Evolutionary conservation across 768 basidiomycete genomes (phyloP), one percentile per base, ranked within the genome.

Genomic region (Arthromyces matolae): DNA sequence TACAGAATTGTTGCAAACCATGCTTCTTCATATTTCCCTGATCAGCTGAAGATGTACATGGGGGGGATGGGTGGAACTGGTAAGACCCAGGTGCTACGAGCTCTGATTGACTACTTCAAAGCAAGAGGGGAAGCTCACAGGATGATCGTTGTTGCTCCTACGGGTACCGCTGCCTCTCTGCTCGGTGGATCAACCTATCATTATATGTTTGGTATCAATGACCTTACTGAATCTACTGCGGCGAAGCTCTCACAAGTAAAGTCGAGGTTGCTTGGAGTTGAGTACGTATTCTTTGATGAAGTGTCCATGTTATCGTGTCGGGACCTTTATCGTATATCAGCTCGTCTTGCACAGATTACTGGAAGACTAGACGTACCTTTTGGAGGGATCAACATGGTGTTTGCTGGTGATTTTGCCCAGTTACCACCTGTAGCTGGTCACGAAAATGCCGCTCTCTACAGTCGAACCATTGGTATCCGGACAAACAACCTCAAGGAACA

Each of bases 391-490:
- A 70, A 68, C 38, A 60, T 75, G 29, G 66, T 74, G 13, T 61
- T 74, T 44, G 69, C 72, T 10, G 71, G 70, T 13, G 71, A 75
- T 44, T 72, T 75, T 64, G 72, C 67, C 5, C 72, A 76, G 37
- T 47, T 75, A 0, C 68, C 69, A 4, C 72, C 65, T 24, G 59
- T 16, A 33, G 57, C 1, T 3, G 19, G 27, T 4, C 19, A 32
- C 8, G 23, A 32, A 27, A 14, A 57, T 56, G n/a, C 51, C 55
- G 28, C 47, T 38, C 13, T 54, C 53, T 57, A 32, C 54, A 46
- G 42, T 14, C 1, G 42, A 22, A 25, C 37, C 20, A 13, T 45
- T n/a, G 38, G 22, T 1, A 55, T 29, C 36, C 34, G 31, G 14
- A 42, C 40, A 9, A 16, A 6, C 1, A 5, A 31, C 13, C 32